A percentile compares a stretch with the other conserved stretches of the same genome.
These are phyloP conservation scores for Pseudocercospora crystallina DNA, from an alignment of 2,329 filamentous ascomycete species.

Conservation along the genomic window DNA sequence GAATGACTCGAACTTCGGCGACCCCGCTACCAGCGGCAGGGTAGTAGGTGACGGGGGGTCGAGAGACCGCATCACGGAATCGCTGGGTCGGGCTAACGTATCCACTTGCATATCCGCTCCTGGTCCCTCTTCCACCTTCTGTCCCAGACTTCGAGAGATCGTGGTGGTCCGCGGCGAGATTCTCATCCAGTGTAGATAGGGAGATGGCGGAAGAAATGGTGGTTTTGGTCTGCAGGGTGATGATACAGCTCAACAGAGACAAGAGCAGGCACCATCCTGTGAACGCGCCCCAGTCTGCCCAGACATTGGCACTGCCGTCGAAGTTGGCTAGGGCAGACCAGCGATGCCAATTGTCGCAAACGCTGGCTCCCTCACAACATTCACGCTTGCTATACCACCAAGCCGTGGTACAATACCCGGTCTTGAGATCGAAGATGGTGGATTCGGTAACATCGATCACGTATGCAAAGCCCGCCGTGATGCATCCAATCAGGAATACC, in stretches of 20 bases:
- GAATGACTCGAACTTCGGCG: constrained; percentile 93
- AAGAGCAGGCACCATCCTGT: constrained; percentile 69
- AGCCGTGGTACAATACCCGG: constrained; percentile 71
- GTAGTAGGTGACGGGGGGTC: constrained; percentile 85
- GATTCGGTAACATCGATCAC: constrained; percentile 84
- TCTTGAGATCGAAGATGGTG: constrained; percentile 84
- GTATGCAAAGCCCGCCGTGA: constrained; percentile 85
- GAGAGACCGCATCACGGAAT: constrained; percentile 40
- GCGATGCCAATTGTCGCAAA: constrained; percentile 60
- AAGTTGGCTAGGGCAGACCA: constrained; percentile 63
- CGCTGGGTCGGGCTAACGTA: constrained; percentile 41
- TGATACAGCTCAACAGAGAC: constrained; percentile 68
- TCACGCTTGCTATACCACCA: constrained; percentile 74
- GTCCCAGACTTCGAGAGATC: constrained; percentile 33
- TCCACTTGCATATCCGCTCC: constrained; percentile 28
- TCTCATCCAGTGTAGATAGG: constrained; percentile 87
- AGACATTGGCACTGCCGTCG: constrained; percentile 49
- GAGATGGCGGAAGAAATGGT: constrained; percentile 86
- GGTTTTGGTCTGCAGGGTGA: constrained; percentile 90
- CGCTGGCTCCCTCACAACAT: constrained; percentile 58
- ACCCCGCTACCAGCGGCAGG: constrained; percentile 94
- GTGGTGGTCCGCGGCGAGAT: constrained; percentile 69
- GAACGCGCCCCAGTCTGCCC: constrained; percentile 78
- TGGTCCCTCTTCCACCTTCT: constrained; percentile 41
- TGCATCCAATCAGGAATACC: constrained; percentile 81